These are phyloP conservation scores for Alternaria sp. DNA, from an alignment of 2,329 filamentous ascomycete genomes.

Conservation along the genomic window DNA sequence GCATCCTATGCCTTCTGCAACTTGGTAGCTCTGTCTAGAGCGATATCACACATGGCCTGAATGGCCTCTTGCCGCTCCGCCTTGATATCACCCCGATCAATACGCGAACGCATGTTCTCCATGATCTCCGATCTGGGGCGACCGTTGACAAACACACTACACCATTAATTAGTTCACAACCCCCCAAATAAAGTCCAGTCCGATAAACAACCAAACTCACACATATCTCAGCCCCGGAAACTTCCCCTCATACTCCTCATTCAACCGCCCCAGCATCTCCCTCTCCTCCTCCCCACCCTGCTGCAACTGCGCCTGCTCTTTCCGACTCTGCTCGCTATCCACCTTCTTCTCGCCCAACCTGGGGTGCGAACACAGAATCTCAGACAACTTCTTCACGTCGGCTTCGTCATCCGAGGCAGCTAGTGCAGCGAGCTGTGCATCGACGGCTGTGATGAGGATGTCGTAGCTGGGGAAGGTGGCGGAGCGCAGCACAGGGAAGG, in stretches of 20 bases:
- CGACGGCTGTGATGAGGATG: slow-evolving; percentile 71
- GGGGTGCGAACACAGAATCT: slow-evolving; percentile 81
- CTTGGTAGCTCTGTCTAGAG: slow-evolving; percentile 77
- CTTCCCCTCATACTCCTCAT: slow-evolving; percentile 76
- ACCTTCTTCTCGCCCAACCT: slow-evolving; percentile 81
- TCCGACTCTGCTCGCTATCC: slow-evolving; percentile 79
- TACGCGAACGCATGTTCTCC: slow-evolving; percentile 79
- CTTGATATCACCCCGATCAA: slow-evolving; percentile 69
- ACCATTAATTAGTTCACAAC: neutral
- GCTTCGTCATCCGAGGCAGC: slow-evolving; percentile 46
- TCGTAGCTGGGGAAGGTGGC: slow-evolving; percentile 70
- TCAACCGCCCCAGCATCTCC: slow-evolving; percentile 66
- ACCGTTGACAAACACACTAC: slow-evolving; percentile 81
- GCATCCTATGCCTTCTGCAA: slow-evolving; percentile 18
- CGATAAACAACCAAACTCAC: slow-evolving; percentile 42
- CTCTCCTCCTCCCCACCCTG: slow-evolving; percentile 59
- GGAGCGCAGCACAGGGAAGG: slow-evolving; percentile 69
- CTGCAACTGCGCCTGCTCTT: slow-evolving; percentile 80
- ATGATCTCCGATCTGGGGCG: slow-evolving; percentile 76
- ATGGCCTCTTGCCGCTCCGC: slow-evolving; percentile 77
- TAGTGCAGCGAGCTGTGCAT: slow-evolving; percentile 62
- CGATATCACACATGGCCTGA: slow-evolving; percentile 91
- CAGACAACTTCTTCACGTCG: slow-evolving; percentile 66
- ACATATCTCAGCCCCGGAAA: slow-evolving; percentile 89
- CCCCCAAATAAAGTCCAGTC: neutral